Evolutionary conservation across 2,329 filamentous ascomycete genomes (phyloP), one percentile per base, ranked within the genome.

Genomic region (Phialemonium atrogriseum): DNA sequence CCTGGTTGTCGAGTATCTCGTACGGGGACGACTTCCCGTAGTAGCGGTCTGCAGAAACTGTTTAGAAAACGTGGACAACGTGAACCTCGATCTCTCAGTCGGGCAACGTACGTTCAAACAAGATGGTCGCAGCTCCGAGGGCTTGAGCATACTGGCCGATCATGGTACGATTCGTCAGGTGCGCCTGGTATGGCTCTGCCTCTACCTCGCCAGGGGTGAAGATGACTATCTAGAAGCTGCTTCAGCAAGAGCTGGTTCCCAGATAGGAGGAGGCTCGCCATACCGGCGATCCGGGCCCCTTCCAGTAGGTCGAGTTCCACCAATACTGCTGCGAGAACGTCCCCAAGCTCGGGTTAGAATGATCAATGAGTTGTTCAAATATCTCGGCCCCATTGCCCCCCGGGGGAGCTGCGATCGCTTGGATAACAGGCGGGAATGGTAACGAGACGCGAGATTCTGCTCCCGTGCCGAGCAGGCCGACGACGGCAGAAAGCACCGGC

Each of bases 11-110:
- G 22, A 73, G 54, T 10, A 62, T 48, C 7, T 54, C 42, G 40
- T 63, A 75, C 1, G 73, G 72, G 3, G 64, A 64, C 6, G 69
- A 75, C 11, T 60, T 57, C 4, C 73, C 73, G 64, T 66, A 77
- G 49, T 72, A 77, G 10, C 72, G 63, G 44, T 77, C 64, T 67
- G 29, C 16, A 14, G 22, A n/a, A 4, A 27, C 13, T 27, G 24
- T 33, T 12, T 10, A 18, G 23, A 1, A 14, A 10, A 5, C 14
- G 10, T 5, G 29, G 7, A 7, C 12, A n/a, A n/a, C n/a, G n/a
- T n/a, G n/a, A n/a, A n/a, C n/a, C n/a, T n/a, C n/a, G n/a, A n/a
- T n/a, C n/a, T n/a, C n/a, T n/a, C n/a, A n/a, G n/a, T n/a, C n/a
- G n/a, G n/a, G n/a, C n/a, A 10, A 46, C 59, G 35, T 43, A 66